Evolutionary conservation across 2,329 filamentous ascomycete species (phyloP).

Genomic region (Orbilia ellipsospora): DNA sequence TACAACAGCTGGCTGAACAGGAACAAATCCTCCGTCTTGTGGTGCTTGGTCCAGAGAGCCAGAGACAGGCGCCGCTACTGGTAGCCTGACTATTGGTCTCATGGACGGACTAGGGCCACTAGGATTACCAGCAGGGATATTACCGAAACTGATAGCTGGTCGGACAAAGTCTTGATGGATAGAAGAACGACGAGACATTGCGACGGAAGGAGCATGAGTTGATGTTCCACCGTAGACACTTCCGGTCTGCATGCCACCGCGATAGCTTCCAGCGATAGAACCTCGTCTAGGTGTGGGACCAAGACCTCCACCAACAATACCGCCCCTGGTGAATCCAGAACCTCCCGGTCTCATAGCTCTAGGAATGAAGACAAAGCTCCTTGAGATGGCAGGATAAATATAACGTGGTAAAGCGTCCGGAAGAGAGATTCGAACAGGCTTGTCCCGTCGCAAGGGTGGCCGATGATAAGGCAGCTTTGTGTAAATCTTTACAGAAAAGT

Average conservation of each 20-base stretch:
- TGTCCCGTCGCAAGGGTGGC: constrained; percentile 91
- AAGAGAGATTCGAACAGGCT: constrained; percentile 92
- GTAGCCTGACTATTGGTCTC: constrained; percentile 60
- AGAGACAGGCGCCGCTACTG: constrained; percentile 59
- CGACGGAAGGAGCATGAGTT: constrained; percentile 58
- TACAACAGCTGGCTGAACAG: constrained; percentile 2
- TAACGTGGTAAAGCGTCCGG: constrained; percentile 83
- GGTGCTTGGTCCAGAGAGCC: constrained; percentile 31
- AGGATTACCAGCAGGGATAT: constrained; percentile 49
- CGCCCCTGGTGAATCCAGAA: constrained; percentile 60
- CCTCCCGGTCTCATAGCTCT: constrained; percentile 80
- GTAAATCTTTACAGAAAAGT: constrained; percentile 86
- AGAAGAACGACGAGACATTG: constrained; percentile 59
- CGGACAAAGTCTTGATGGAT: constrained; percentile 57
- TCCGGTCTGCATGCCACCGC: constrained; percentile 70
- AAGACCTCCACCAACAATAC: constrained; percentile 75
- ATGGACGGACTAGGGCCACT: constrained; percentile 50
- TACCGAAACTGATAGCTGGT: constrained; percentile 53
- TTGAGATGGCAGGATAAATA: constrained; percentile 87
- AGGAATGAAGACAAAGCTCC: constrained; percentile 98
- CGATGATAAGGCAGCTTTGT: constrained; percentile 94
- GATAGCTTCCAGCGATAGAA: constrained; percentile 50
- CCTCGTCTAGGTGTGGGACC: constrained; percentile 66
- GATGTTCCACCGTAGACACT: constrained; percentile 73
- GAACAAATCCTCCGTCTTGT: constrained; percentile 22